Evolutionary conservation across 352 stramenopile species (phyloP), one percentile per base, ranked within the genome.

Genomic region (Pythium angustatum): DNA sequence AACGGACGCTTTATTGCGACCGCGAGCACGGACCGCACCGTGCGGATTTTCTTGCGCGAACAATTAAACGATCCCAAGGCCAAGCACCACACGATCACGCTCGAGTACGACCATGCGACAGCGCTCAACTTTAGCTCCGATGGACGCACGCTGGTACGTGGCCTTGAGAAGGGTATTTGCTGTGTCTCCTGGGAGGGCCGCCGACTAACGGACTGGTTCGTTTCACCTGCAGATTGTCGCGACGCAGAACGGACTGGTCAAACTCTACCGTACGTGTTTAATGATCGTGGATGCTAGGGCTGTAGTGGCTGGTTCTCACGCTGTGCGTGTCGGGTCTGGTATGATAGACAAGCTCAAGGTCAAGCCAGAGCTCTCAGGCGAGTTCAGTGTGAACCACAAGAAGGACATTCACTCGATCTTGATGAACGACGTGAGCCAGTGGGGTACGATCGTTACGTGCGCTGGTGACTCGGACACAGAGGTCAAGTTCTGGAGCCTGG

Each of bases 351-450:
- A 94, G 58, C 71, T 92, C 30, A 84, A 85, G 48, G 54, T 75
- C 30, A 94, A 92, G 48, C 83, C 85, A 5, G 79, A 94, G 66
- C 68, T 91, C 10, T 71, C 86, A 31, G 72, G 64, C 3, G 82
- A 90, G 33, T 91, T 94, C 47, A 68, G 71, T 2, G 66, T 81
- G 26, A 60, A 72, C 21, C 85, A 94, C 72, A 91, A 90, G 71
- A 83, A 79, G 24, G 79, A 92, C 49, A 78, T 92, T 21, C 83
- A 90, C 64, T 92, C 83, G 31, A 78, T 94, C 49, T 71, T 91
- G 34, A 90, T 94, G 83, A 92, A 90, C 58, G 83, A 94, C 64
- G 77, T 92, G 64, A 81, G 83, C 66, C 50, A 91, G 78, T 91
- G 81, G 81, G 79, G 80, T 44, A 90, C 80, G 45, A 85, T 94